phyloP scores from a whole-genome alignment of 129 eudicot species.

The Gnaphalium uliginosum region DNA sequence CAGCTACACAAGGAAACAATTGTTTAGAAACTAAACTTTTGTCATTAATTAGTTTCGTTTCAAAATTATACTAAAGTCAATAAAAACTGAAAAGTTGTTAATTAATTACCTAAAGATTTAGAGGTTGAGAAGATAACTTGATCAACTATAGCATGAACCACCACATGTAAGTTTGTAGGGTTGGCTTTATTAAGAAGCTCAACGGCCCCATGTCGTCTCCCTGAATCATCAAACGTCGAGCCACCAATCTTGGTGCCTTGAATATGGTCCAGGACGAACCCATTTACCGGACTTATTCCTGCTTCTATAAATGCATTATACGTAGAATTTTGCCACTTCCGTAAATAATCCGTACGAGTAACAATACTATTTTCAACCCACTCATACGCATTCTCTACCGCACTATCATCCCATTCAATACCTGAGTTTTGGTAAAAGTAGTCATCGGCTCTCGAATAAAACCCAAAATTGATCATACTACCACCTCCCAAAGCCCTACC shows the following conservation, averaged over 20 bases:
- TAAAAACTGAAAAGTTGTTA: neutral
- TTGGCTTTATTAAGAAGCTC: slow-evolving; percentile 10
- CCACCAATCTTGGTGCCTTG: slow-evolving; percentile 9
- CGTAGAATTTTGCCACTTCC: neutral
- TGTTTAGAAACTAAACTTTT: neutral
- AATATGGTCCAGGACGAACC: slow-evolving; percentile 1
- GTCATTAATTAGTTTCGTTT: too few relatives aligned
- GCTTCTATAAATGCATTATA: neutral
- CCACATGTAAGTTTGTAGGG: neutral
- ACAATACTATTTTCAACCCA: slow-evolving; percentile 9
- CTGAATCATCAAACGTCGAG: slow-evolving; percentile 12
- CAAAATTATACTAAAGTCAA: too few relatives aligned
- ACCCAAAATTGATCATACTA: slow-evolving; percentile 12
- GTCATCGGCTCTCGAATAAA: slow-evolving; percentile 7
- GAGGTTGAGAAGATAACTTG: neutral
- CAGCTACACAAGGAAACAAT: neutral
- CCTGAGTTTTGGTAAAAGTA: slow-evolving; percentile 1
- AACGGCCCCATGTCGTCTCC: slow-evolving; percentile 12
- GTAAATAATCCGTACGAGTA: neutral
- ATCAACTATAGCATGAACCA: neutral
- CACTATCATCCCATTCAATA: neutral
- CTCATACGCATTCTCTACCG: neutral
- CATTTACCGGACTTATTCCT: neutral
- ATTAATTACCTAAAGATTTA: slow-evolving; percentile 1
- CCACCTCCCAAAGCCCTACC: slow-evolving; percentile 9